These are phyloP conservation scores for Debaryomyces sp. DNA, from an alignment of 1,139 yeast species.

Conservation along the genomic window DNA sequence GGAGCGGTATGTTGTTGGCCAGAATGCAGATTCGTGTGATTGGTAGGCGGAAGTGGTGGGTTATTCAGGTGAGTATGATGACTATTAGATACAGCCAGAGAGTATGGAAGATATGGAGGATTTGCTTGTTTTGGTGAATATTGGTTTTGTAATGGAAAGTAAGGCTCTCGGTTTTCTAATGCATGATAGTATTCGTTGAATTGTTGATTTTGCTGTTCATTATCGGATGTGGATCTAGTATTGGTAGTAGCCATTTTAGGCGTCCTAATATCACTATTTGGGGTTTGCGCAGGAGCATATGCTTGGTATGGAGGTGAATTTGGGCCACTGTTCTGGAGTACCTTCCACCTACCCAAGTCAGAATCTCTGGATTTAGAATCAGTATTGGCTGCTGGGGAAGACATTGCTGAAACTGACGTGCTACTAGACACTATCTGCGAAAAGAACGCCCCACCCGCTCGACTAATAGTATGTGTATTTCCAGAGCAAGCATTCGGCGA, in stretches of 20 bases:
- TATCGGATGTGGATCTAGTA: conserved; percentile 5
- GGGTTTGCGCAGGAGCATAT: conserved; percentile 7
- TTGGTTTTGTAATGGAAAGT: neutral
- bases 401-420: conserved; percentile 5
- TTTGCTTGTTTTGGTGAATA: conserved; percentile 1
- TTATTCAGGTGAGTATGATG: conserved; percentile 9
- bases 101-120: conserved; percentile 1
- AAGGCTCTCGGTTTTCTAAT: neutral
- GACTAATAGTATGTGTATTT: neutral
- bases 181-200: neutral
- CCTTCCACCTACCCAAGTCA: conserved; percentile 19
- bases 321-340: conserved; percentile 11
- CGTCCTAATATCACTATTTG: conserved; percentile 3
- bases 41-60: neutral
- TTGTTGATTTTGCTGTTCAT: neutral
- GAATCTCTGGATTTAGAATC: conserved; percentile 13
- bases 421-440: neutral
- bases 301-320: conserved; percentile 12
- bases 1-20: neutral
- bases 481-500: conserved; percentile 45
- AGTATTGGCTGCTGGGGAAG: conserved; percentile 7
- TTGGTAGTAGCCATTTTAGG: conserved; percentile 15
- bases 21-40: conserved; percentile 1
- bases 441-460: neutral
- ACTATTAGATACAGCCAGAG: conserved; percentile 6